A percentile compares a stretch with the other conserved stretches of the same genome.
phyloP scores from a whole-genome alignment of 2,329 filamentous ascomycete genomes.

The Harringtonia aguacate region DNA sequence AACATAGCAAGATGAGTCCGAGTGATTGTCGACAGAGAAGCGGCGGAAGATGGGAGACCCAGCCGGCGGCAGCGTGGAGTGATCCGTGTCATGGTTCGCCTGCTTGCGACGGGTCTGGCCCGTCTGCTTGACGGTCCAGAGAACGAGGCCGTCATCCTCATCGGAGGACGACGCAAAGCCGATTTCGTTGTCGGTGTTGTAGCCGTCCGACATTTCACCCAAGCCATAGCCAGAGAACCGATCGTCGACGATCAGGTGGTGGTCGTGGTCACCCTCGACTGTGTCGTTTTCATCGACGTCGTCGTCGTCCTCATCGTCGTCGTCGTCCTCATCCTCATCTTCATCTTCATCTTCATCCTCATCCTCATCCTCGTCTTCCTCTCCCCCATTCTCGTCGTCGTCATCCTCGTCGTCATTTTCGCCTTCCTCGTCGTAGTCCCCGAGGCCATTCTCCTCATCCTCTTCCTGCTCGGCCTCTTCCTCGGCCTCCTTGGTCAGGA shows the following conservation, averaged over 20 bases:
- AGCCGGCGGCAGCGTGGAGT: conserved; percentile 25
- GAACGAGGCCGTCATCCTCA: conserved; percentile 56
- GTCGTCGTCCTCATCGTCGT: conserved; percentile 14
- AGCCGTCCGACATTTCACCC: conserved; percentile 49
- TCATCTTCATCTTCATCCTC: conserved; percentile 18
- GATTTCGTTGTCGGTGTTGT: conserved; percentile 63
- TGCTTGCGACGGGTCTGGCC: not conserved
- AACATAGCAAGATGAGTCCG: conserved; percentile 52
- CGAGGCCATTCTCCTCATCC: conserved; percentile 37
- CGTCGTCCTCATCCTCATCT: conserved; percentile 32
- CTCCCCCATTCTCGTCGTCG: conserved; percentile 38
- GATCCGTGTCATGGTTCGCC: conserved; percentile 14
- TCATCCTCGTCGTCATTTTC: conserved; percentile 40
- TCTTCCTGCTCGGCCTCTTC: conserved; percentile 73
- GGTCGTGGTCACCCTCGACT: conserved; percentile 35
- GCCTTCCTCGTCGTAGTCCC: conserved; percentile 36
- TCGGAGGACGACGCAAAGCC: conserved; percentile 61
- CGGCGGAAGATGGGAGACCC: conserved; percentile 22
- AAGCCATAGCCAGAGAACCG: conserved; percentile 47
- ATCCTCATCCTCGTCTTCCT: conserved; percentile 26
- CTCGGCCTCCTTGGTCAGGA: conserved; percentile 79
- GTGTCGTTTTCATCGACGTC: conserved; percentile 34
- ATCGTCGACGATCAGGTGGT: not conserved
- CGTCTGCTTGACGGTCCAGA: conserved; percentile 40
- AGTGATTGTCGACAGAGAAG: conserved; percentile 28